Percentiles rank a stretch among this genome's conserved stretches.
These are phyloP conservation scores for Cordyceps fumosorosea DNA, from an alignment of 2,329 filamentous ascomycete genomes.

Conservation along the genomic window DNA sequence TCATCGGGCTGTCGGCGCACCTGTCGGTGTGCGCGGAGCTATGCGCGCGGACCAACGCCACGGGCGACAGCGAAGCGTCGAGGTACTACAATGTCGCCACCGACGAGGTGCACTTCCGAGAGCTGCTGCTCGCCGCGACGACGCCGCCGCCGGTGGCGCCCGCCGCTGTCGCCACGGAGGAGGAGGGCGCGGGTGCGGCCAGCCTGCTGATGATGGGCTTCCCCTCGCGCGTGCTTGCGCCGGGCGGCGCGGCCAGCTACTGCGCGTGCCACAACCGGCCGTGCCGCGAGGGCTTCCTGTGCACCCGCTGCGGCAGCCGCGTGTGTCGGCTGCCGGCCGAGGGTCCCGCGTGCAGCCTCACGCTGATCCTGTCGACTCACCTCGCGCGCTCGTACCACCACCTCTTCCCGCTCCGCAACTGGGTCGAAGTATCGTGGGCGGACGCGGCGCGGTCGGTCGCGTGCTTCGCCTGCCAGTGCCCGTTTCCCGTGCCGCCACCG, in stretches of 20 bases:
- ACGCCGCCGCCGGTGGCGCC: constrained; percentile 85
- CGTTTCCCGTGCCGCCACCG: constrained; percentile 54
- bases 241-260: constrained; percentile 57
- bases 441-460: constrained; percentile 54
- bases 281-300: constrained; percentile 78
- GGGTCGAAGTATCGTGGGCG: constrained; percentile 82
- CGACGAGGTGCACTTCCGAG: constrained; percentile 69
- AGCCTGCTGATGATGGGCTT: constrained; percentile 96
- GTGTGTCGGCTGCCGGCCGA: constrained; percentile 87
- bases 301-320: constrained; percentile 80
- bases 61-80: constrained; percentile 52
- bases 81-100: constrained; percentile 73
- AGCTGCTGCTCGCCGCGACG: constrained; percentile 81
- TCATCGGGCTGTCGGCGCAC: constrained; percentile 86
- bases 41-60: constrained; percentile 74
- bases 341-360: constrained; percentile 85
- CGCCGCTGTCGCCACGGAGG: constrained; percentile 27
- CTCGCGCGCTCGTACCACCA: constrained; percentile 90
- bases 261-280: constrained; percentile 89
- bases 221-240: constrained; percentile 74
- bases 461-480: constrained; percentile 71
- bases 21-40: constrained; percentile 89
- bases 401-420: constrained; percentile 82
- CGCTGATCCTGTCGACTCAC: constrained; percentile 89
- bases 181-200: constrained; percentile 46